Percentiles rank a stretch among this genome's conserved stretches.
Conservation (phyloP, 2,329 filamentous ascomycete species). For the Fusarium sp. region DNA sequence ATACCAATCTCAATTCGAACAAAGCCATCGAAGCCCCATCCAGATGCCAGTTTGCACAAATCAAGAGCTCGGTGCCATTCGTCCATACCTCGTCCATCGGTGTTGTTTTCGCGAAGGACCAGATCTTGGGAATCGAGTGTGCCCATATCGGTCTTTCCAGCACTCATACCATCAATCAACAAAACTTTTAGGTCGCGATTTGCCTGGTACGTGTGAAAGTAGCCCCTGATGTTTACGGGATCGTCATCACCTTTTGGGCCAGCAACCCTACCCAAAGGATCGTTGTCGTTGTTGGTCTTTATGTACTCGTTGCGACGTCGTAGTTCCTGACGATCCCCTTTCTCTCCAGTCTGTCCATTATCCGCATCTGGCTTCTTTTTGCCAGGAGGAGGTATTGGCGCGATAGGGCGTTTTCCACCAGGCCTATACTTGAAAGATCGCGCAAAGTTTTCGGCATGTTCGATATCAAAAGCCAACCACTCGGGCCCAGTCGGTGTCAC, state of each 20-base stretch:
- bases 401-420: not conserved
- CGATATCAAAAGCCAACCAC: constrained; percentile 82
- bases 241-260: constrained; percentile 15
- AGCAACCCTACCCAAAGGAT: not conserved
- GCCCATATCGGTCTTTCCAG: constrained; percentile 72
- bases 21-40: constrained; percentile 72
- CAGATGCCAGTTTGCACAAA: constrained; percentile 65
- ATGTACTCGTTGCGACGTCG: constrained; percentile 5
- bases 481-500: constrained; percentile 66
- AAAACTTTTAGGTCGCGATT: constrained; percentile 68
- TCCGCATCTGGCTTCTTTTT: not conserved
- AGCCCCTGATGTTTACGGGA: constrained; percentile 58
- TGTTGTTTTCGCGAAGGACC: constrained; percentile 62
- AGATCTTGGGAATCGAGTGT: constrained; percentile 76
- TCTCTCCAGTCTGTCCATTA: not conserved
- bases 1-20: constrained; percentile 77
- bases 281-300: not conserved
- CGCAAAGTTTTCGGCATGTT: constrained; percentile 77
- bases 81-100: constrained; percentile 31
- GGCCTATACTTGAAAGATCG: constrained; percentile 32
- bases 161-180: constrained; percentile 78
- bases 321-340: constrained; percentile 19
- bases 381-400: not conserved
- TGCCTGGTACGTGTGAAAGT: constrained; percentile 74
- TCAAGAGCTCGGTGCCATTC: constrained; percentile 65